A percentile compares a stretch with the other conserved stretches of the same genome.
Evolutionary conservation across 192 early-diverging fungal genomes (phyloP).

Genomic region (Gorgonomyces haynaldii): DNA sequence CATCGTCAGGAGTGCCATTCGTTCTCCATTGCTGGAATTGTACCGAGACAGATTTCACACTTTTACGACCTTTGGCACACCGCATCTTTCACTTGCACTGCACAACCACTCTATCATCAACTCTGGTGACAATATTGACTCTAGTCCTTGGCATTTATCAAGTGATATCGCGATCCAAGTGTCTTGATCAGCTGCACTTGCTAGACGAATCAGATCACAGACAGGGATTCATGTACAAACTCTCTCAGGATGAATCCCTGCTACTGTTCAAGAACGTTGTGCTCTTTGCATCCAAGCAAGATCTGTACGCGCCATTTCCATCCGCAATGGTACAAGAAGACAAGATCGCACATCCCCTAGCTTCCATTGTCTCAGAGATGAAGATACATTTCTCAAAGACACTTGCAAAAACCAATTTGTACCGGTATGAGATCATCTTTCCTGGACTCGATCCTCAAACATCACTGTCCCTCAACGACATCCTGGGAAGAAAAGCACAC

Average conservation of each 20-base stretch:
- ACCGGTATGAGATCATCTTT: background rate
- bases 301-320: constrained; percentile 8
- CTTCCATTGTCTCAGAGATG: background rate
- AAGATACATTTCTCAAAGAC: background rate
- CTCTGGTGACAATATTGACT: no score
- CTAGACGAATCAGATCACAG: constrained; percentile 3
- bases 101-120: constrained; percentile 5
- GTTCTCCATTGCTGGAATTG: background rate
- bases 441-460: background rate
- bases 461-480: background rate
- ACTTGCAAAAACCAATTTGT: background rate
- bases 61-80: constrained; percentile 17
- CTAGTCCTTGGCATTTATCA: constrained; percentile 5
- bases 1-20: constrained; percentile 19
- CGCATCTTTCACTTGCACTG: constrained; percentile 10
- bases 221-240: constrained; percentile 8
- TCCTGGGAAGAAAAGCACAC: constrained; percentile 16
- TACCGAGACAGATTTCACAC: constrained; percentile 9
- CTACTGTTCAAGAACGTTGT: constrained; percentile 7
- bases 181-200: constrained; percentile 11
- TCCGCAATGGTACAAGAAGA: background rate
- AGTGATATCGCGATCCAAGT: constrained; percentile 2
- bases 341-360: background rate
- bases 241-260: constrained; percentile 7
- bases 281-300: constrained; percentile 16